Base-by-base conservation (phyloP, 2,329 filamentous ascomycete species). In the Chaetomiaceae sp. region DNA sequence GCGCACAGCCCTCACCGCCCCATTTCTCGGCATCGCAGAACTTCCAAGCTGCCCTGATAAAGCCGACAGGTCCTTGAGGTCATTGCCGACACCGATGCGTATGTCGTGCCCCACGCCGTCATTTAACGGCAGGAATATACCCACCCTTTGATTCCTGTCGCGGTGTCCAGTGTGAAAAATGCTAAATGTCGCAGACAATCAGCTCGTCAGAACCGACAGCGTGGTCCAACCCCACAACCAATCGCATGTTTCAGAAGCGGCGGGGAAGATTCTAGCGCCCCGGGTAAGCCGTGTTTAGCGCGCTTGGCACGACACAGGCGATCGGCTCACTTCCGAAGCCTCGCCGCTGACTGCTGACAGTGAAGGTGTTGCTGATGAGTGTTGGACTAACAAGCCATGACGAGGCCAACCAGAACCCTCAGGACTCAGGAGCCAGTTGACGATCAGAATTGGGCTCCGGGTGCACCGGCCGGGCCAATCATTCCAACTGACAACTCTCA, bases 191-290 rank as follows among this genome's bases (percentile, higher is more conserved):
- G 27, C 46, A n/a, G 27, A 14, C 22, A 23, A 25, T 38, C n/a
- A n/a, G n/a, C n/a, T n/a, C n/a, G 36, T 9, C 33, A 1, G 17
- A 48, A 19, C 45, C 22, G 20, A 22, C 42, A 17, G 20, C 22
- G 29, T 8, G 34, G 36, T 15, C 34, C 22, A 23, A n/a, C 31
- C 22, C 17, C 2, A 42, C 23, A 20, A 20, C 53, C 53, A 55
- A 55, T 51, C 23, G 48, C 31, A n/a, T 5, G 25, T 38, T 47
- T 44, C 38, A 19, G 43, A 44, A 47, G 29, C 53, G 44, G 38
- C 22, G 36, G 36, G 31, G 45, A 53, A 49, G 12, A 14, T 49
- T 53, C 51, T 54, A 53, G 50, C 50, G 50, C 22, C 8, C 15
- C 25, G 22, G n/a, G 27, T 23, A 11, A 12, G 20, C 14, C 20